phyloP scores from a whole-genome alignment of 768 basidiomycete species.

The Phlegmacium glaucopus region DNA sequence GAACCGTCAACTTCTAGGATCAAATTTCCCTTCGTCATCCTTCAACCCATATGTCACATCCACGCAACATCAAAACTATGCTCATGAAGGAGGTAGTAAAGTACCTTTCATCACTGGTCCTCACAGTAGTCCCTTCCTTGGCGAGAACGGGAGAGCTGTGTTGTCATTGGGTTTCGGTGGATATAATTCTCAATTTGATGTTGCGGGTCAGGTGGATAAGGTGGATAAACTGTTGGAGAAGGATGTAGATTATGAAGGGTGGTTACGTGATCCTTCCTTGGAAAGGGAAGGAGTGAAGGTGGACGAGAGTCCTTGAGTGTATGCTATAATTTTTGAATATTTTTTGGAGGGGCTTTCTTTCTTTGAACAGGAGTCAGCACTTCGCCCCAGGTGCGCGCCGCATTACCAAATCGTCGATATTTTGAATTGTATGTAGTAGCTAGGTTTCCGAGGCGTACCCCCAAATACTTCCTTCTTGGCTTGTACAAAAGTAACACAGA shows the following conservation, averaged over 20 bases:
- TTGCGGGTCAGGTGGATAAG: slow-evolving; percentile 49
- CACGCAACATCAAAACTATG: slow-evolving; percentile 22
- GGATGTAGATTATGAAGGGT: slow-evolving; percentile 56
- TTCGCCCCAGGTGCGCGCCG: no score
- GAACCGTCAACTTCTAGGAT: slow-evolving; percentile 1
- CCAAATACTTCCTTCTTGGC: no score
- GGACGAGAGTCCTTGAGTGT: slow-evolving; percentile 10
- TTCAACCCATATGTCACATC: slow-evolving; percentile 33
- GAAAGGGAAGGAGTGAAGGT: slow-evolving; percentile 2
- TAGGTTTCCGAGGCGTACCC: no score
- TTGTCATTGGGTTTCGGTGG: slow-evolving; percentile 11
- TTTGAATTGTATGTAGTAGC: no score
- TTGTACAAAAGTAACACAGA: no score
- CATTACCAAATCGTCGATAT: no score
- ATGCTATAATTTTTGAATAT: no score
- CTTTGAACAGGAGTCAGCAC: no score
- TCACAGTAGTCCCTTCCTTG: not conserved
- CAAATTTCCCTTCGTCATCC: no score
- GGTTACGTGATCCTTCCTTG: slow-evolving; percentile 25
- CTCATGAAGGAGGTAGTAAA: not conserved
- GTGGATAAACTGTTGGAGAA: slow-evolving; percentile 54
- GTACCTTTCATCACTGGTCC: slow-evolving; percentile 14
- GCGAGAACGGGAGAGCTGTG: slow-evolving; percentile 24
- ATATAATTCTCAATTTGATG: slow-evolving; percentile 58
- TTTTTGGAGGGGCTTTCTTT: no score